Evolutionary conservation across 352 stramenopile genomes (phyloP), one percentile per base, ranked within the genome.

Genomic region (Globisporangium orthogonon): DNA sequence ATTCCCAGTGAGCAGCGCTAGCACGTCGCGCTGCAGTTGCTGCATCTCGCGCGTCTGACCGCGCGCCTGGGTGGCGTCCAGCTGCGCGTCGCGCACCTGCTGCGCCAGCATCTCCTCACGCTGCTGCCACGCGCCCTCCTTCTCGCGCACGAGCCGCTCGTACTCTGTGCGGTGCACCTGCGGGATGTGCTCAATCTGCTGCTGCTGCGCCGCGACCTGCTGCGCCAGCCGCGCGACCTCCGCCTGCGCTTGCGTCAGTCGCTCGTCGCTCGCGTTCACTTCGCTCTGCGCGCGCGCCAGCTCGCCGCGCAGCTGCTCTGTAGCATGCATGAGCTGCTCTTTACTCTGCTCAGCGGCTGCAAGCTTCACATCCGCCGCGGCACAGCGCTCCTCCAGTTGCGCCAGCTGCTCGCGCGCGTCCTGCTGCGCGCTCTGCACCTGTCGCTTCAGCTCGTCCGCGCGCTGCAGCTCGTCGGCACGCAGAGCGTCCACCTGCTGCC

Each of bases 361-460:
- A 44, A 81, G 51, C 18, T 75, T 76, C 31, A 87, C 73, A 47
- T 79, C 54, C 37, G 82, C 56, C 15, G 60, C 74, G 18, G 76
- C 83, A n/a, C 80, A 61, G 4, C 83, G 75, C 51, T 89, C 71
- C 33, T 71, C 87, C 11, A 89, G 68, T 58, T 88, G 75, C 51
- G 87, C 67, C 4, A 55, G 53, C 39, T 83, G 73, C 1, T 65
- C 68, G 43, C 80, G 74, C 1, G 50, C 67, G 29, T 17, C 41
- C n/a, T 47, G 7, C 15, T 17, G 40, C 15, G 14, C 40, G 10
- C 33, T 37, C 40, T 46, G 40, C 5, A 87, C 40, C 31, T 84
- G 70, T 14, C 46, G 58, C 41, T 80, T 66, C 9, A 86, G 52
- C 37, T 62, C 23, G 23, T 23, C 67, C 13, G 50, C 58, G 9